Base-by-base conservation (phyloP, 225 moss, liverwort and hornwort genomes). In the Sphagnum tenellum region DNA sequence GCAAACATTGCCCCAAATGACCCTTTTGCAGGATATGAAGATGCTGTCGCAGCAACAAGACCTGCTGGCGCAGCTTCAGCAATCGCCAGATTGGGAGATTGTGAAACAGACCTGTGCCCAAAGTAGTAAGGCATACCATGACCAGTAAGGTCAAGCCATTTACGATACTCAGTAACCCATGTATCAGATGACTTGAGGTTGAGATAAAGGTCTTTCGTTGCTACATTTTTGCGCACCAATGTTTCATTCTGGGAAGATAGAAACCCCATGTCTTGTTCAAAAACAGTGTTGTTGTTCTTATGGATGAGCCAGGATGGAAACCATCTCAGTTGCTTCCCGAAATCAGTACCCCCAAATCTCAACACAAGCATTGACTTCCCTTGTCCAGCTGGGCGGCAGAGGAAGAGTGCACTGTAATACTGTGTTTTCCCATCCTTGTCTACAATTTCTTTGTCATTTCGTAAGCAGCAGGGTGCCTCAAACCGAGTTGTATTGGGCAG, bases 191-290 rank as follows among this genome's bases (percentile, higher is more conserved):
- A 92, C 73, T 88, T 79, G n/a, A 92, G 10, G 61, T 77, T 87
- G 45, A 94, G 75, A 56, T 94, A 94, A 7, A 91, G 61, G 3
- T 87, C 85, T 70, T 78, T 83, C 0, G 89, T 87, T 11, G 91
- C 82, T 3, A 67, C 68, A 6, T 81, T 82, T 48, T 61, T 56
- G 50, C 55, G 56, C 44, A 76, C 72, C 4, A 94, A 66, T 7
- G 59, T 50, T 72, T 91, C 94, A 61, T 89, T 94, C 45, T 94
- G 91, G 12, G 91, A 85, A 45, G 91, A 84, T 50, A 94, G 67
- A 53, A 94, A 94, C 4, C 89, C 91, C 94, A 91, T 91, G 47
- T 94, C 91, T 66, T 94, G 82, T 70, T 94, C 94, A 48, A 91
- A 76, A 10, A 94, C 81, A 2, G 64, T 69, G 77, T 72, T 83